These are phyloP conservation scores for Penicillium sp. DNA, from an alignment of 2,329 filamentous ascomycete genomes.

Conservation along the genomic window DNA sequence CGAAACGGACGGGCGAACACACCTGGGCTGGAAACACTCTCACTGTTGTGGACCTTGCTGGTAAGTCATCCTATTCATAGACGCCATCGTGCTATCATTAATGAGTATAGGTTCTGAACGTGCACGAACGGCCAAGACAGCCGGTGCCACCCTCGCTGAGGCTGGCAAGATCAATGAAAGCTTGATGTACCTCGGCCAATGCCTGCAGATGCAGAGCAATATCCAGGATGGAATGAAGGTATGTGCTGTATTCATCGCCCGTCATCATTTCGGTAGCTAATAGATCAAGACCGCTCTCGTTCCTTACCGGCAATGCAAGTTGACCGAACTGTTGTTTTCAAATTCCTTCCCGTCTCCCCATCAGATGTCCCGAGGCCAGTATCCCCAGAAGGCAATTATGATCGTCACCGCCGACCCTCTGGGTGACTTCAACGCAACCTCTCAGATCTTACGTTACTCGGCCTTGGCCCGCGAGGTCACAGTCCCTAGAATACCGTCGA, in stretches of 20 bases:
- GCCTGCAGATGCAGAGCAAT: slow-evolving; percentile 90
- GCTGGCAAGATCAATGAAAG: slow-evolving; percentile 98
- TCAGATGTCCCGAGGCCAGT: slow-evolving; percentile 51
- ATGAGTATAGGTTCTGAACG: slow-evolving; percentile 67
- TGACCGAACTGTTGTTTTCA: slow-evolving; percentile 81
- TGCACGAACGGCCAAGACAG: slow-evolving; percentile 88
- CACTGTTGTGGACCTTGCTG: slow-evolving; percentile 87
- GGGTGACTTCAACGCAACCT: slow-evolving; percentile 95
- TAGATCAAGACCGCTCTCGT: slow-evolving; percentile 62
- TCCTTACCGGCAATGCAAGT: slow-evolving; percentile 77
- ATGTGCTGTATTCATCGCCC: slow-evolving; percentile 23
- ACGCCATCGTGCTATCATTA: slow-evolving; percentile 9
- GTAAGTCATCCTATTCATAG: slow-evolving; percentile 40
- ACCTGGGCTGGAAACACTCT: slow-evolving; percentile 74
- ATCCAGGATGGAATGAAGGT: slow-evolving; percentile 70
- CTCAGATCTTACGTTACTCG: slow-evolving; percentile 90
- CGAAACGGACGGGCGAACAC: slow-evolving; percentile 50
- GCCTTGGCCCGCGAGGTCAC: slow-evolving; percentile 90
- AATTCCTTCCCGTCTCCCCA: slow-evolving; percentile 72
- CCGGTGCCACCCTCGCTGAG: slow-evolving; percentile 85
- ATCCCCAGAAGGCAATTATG: slow-evolving; percentile 88
- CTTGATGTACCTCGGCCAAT: slow-evolving; percentile 96
- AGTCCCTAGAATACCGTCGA: slow-evolving; percentile 79
- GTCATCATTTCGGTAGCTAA: slow-evolving; percentile 10
- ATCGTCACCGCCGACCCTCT: slow-evolving; percentile 90